Evolutionary conservation across 2,329 filamentous ascomycete species (phyloP), one percentile per base, ranked within the genome.

Genomic region (Neofusicoccum parvum): DNA sequence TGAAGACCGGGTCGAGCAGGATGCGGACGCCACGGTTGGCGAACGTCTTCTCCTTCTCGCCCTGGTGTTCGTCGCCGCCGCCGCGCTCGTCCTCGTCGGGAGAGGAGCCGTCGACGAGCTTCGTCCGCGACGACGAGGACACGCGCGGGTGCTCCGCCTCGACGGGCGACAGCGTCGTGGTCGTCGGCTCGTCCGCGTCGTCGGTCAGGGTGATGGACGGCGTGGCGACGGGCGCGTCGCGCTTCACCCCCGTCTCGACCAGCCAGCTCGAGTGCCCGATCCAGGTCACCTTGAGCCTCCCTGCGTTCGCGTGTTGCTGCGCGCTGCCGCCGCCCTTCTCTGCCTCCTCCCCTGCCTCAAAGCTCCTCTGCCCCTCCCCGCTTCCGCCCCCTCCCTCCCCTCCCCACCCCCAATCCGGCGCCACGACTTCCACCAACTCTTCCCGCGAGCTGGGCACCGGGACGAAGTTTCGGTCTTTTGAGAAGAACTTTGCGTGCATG

Each of bases 1-100:
- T 81, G 73, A 85, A 86, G 5, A 86, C 83, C 1, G 84, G 83
- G 69, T 86, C 85, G 43, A 85, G 80, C 2, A 86, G 72, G 17
- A 86, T 75, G 3, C 82, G 76, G 27, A 83, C 69, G 4, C 80
- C 80, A 66, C 82, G 72, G 41, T 32, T 36, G n/a, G 36, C 17
- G 17, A 14, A n/a, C 32, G 49, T 2, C 7, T 15, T 10, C n/a
- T 37, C 17, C 17, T 39, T 20, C 34, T 54, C 15, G 5, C 12
- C 32, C 3, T 49, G 20, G 39, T 34, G 17, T 11, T 45, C 39
- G 27, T 15, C 27, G 5, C 6, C 20, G 17, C 11, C 6, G 20
- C 9, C 5, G 34, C n/a, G 49, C 3, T 41, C 50, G 11, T 17
- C 36, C 10, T 54, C 36, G 50, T 37, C 50, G 50, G 34, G 23